Evolutionary conservation across 768 basidiomycete genomes (phyloP), one percentile per base, ranked within the genome.

Genomic region (Termitomyces sp.): DNA sequence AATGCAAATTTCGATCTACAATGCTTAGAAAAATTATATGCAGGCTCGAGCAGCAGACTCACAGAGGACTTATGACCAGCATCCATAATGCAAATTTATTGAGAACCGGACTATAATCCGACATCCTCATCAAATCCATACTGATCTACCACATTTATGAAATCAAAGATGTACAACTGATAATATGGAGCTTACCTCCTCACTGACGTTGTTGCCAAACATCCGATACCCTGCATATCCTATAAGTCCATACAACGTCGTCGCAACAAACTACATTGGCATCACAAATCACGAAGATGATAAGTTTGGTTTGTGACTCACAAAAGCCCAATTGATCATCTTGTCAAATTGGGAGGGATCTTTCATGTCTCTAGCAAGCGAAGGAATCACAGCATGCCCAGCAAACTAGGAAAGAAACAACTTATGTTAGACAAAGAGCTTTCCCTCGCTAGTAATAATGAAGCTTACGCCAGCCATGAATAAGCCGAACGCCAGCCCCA

Each of bases 381-480:
- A 90, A 19, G 95, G 95, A 47, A 98, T 88, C 28, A 95, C 88
- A 14, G 92, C 87, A 66, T 98, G 96, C 2, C 94, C 94, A 2
- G 92, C 84, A 63, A 96, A 95, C 84, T 93, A 61, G 12, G 5
- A 24, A 26, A 14, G 24, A 19, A 26, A 37, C 15, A 37, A 9
- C 3, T 24, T 24, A 8, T 38, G 22, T 49, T 3, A 24, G 43
- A 26, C 6, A 12, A 24, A 11, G 15, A 17, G 22, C 32, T 47
- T 47, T 26, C n/a, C 5, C 14, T 10, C 17, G 10, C 10, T 48
- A 47, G 5, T 21, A 59, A 45, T 22, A 22, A 47, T 19, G 26
- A 55, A 46, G 65, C 81, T 65, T 65, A 93, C 91, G 15, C 94
- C 93, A 8, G 91, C 90, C 85, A 98, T 93, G 64, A 98, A 84